Percentiles rank a stretch among this genome's conserved stretches.
These are phyloP conservation scores for Vitis cinerea DNA, from an alignment of 164 flowering plant genomes.

Conservation along the genomic window DNA sequence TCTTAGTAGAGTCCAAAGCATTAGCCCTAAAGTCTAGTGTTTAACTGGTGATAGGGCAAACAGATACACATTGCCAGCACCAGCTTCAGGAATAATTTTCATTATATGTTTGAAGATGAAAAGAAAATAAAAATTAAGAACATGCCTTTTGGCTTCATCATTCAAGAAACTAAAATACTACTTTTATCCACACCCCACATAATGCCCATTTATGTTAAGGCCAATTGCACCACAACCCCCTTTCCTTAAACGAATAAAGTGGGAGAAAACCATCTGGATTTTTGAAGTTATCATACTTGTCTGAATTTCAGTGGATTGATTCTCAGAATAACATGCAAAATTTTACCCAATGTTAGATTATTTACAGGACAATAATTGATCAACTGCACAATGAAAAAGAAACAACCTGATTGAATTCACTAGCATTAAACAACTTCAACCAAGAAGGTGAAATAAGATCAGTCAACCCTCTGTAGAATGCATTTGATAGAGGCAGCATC, in stretches of 20 bases:
- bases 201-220: background rate
- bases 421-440: constrained; percentile 91
- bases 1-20: no score
- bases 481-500: constrained; percentile 91
- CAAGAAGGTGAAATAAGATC: constrained; percentile 92
- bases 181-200: background rate
- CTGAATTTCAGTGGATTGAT: background rate
- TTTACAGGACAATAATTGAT: background rate
- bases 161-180: background rate
- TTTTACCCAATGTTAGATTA: no score
- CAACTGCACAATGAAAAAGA: background rate
- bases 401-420: constrained; percentile 94
- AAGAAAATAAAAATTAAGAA: no score
- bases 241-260: background rate
- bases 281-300: background rate
- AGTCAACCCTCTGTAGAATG: constrained; percentile 86
- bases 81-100: no score
- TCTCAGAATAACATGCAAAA: background rate
- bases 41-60: no score
- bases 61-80: no score
- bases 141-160: background rate
- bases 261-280: no score
- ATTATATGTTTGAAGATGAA: no score
- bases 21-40: no score
- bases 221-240: background rate